These are phyloP conservation scores for Arthrobotrys sphaeroides DNA, from an alignment of 2,329 filamentous ascomycete species.

Conservation along the genomic window DNA sequence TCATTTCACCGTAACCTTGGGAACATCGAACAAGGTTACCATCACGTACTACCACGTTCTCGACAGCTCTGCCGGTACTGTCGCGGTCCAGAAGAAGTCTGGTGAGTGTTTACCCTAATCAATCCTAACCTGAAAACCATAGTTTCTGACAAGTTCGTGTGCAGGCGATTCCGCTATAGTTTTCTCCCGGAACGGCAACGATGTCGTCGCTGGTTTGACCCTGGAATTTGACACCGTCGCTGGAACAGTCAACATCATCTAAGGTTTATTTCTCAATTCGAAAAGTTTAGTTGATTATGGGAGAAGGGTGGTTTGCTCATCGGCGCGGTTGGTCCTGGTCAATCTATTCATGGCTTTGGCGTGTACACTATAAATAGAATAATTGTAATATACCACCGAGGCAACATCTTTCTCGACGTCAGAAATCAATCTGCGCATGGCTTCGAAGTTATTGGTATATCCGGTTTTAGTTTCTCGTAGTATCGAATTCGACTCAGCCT, in stretches of 20 bases:
- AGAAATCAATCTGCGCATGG: no score
- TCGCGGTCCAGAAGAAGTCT: conserved; percentile 38
- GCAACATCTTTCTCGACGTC: neutral
- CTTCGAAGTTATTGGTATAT: no score
- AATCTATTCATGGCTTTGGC: conserved; percentile 6
- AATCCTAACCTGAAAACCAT: neutral
- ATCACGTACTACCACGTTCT: conserved; percentile 22
- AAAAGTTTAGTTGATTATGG: neutral
- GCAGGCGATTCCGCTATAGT: conserved; percentile 9
- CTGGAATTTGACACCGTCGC: conserved; percentile 23
- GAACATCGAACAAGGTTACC: conserved; percentile 20
- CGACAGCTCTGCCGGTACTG: conserved; percentile 17
- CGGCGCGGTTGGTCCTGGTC: neutral
- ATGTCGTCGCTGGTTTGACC: conserved; percentile 1
- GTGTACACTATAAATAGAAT: conserved; percentile 37
- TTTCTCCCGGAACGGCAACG: conserved; percentile 13
- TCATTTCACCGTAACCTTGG: conserved; percentile 28
- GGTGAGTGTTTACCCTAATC: conserved; percentile 1
- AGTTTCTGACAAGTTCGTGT: neutral
- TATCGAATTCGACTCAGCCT: no score
- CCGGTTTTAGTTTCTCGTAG: no score
- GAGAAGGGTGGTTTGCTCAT: neutral
- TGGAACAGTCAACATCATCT: neutral
- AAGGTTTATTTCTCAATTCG: neutral
- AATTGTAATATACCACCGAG: conserved; percentile 32